These are phyloP conservation scores for Graphium sp. DNA, from an alignment of 2,329 filamentous ascomycete genomes.

Conservation along the genomic window DNA sequence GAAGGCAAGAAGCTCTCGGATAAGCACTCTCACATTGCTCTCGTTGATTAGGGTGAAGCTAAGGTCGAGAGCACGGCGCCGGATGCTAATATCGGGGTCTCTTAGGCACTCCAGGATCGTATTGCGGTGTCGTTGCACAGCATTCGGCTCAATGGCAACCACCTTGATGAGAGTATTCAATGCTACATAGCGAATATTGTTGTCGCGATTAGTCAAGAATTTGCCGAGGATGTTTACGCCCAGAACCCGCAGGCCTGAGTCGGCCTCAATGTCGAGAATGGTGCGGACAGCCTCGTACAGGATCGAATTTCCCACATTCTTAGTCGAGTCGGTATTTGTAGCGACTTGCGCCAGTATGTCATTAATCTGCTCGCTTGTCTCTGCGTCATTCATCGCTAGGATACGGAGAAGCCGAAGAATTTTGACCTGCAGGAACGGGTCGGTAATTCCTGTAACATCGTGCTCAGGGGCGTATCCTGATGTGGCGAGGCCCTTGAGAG, in stretches of 20 bases:
- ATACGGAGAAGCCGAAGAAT: conserved; percentile 76
- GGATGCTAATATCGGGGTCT: conserved; percentile 95
- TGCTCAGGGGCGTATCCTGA: conserved; percentile 96
- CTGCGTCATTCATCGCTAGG: conserved; percentile 67
- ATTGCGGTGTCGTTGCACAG: conserved; percentile 90
- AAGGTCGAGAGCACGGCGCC: conserved; percentile 84
- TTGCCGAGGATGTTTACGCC: conserved; percentile 98
- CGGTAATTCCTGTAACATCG: conserved; percentile 94
- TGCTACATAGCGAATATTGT: conserved; percentile 97
- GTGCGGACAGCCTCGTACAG: conserved; percentile 94
- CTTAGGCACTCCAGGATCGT: conserved; percentile 92
- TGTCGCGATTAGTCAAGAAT: conserved; percentile 95
- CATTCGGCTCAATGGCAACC: conserved; percentile 93
- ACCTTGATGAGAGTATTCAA: conserved; percentile 97
- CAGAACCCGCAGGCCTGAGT: conserved; percentile 82
- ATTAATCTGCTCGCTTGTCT: conserved; percentile 94
- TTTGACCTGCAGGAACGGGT: conserved; percentile 96
- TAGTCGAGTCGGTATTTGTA: conserved; percentile 93
- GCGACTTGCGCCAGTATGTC: conserved; percentile 95
- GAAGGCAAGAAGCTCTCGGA: conserved; percentile 86
- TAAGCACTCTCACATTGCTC: conserved; percentile 82
- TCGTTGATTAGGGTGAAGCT: conserved; percentile 98
- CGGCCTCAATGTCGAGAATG: conserved; percentile 94
- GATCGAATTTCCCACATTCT: conserved; percentile 97
- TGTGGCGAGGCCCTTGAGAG: conserved; percentile 78